Percentiles rank a stretch among this genome's conserved stretches.
These are phyloP conservation scores for Seiridium unicorne DNA, from an alignment of 2,329 filamentous ascomycete species.

Conservation along the genomic window DNA sequence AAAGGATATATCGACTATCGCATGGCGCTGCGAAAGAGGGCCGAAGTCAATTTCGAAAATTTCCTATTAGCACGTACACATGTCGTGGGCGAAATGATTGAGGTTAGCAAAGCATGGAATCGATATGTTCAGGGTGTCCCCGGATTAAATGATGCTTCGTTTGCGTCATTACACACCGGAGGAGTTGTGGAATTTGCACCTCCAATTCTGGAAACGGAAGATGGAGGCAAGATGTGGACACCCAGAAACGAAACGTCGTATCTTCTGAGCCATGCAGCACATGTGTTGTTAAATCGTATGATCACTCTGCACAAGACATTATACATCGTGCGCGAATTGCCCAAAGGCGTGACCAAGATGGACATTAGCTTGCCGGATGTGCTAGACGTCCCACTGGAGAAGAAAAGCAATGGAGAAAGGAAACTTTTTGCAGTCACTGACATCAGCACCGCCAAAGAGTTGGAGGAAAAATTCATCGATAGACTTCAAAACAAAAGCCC, in stretches of 20 bases:
- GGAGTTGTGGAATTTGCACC: neutral
- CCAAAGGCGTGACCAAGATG: neutral
- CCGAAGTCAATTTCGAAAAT: constrained; percentile 10
- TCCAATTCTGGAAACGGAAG: too few species aligned
- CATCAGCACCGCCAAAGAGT: neutral
- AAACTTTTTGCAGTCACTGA: neutral
- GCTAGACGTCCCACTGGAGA: neutral
- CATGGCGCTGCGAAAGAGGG: constrained; percentile 6
- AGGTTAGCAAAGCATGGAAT: neutral
- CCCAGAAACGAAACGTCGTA: neutral
- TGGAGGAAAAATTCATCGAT: neutral
- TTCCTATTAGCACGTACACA: neutral
- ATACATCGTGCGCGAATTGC: neutral
- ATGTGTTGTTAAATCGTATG: neutral
- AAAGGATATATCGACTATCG: constrained; percentile 6
- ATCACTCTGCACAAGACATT: neutral
- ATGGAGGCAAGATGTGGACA: neutral
- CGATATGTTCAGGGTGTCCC: neutral
- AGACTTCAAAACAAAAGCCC: neutral
- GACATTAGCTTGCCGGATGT: neutral
- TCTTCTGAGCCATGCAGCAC: neutral
- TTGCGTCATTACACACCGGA: neutral
- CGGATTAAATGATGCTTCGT: neutral
- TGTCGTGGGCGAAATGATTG: neutral
- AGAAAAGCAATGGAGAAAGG: neutral